phyloP scores from a whole-genome alignment of 78 protist species.

The Acrasis kona region DNA sequence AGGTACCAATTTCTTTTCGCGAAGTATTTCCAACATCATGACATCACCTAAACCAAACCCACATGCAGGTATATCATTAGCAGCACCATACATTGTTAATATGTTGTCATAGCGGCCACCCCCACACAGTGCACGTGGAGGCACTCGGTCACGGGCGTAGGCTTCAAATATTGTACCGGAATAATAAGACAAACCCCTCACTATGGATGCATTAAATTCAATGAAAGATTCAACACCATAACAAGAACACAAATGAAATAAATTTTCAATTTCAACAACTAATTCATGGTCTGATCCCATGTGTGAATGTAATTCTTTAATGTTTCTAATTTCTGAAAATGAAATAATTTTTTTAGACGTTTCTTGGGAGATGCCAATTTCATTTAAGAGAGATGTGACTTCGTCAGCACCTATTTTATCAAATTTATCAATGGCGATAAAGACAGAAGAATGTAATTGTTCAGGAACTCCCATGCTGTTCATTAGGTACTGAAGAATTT shows the following conservation, averaged over 20 bases:
- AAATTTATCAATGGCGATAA: conserved; percentile 49
- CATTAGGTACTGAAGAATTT: conserved; percentile 13
- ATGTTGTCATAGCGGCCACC: conserved; percentile 56
- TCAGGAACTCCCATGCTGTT: neutral
- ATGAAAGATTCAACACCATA: conserved; percentile 48
- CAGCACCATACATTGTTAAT: conserved; percentile 27
- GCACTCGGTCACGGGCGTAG: conserved; percentile 50
- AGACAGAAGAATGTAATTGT: conserved; percentile 30
- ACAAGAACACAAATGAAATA: conserved; percentile 16
- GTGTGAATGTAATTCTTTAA: conserved; percentile 10
- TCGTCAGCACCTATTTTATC: conserved; percentile 37
- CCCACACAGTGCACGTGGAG: conserved; percentile 47
- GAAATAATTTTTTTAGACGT: conserved; percentile 7
- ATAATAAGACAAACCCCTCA: conserved; percentile 64
- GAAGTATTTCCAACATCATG: conserved; percentile 52
- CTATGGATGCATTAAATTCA: conserved; percentile 46
- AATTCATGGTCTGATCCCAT: conserved; percentile 19
- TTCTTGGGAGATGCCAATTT: neutral
- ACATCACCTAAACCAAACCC: conserved; percentile 71
- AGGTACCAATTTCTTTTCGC: conserved; percentile 23
- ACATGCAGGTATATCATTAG: conserved; percentile 24
- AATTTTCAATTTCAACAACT: neutral
- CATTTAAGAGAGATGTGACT: neutral
- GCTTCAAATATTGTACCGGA: conserved; percentile 62
- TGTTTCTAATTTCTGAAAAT: conserved; percentile 1